Evolutionary conservation across 2,329 filamentous ascomycete species (phyloP).

Genomic region (Hymenoscyphus repandus): DNA sequence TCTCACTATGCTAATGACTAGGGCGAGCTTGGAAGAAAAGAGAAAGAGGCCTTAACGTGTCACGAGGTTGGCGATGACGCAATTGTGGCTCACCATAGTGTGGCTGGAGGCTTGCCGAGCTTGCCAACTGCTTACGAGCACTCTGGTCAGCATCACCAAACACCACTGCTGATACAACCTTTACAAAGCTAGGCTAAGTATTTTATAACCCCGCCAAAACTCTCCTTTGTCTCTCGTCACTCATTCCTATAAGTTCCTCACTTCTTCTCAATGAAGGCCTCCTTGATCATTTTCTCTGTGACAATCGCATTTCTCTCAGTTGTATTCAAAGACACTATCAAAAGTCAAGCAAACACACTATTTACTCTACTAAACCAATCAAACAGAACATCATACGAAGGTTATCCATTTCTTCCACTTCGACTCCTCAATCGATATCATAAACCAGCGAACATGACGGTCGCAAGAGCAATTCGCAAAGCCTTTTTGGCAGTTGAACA

Average conservation of each 20-base stretch:
- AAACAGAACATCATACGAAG: constrained; percentile 14
- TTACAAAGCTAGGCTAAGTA: too few relatives aligned
- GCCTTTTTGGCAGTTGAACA: constrained; percentile 82
- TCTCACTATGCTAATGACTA: too few relatives aligned
- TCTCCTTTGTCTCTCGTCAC: constrained; percentile 16
- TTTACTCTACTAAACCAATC: constrained; percentile 13
- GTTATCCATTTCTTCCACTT: constrained; percentile 18
- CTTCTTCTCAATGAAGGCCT: constrained; percentile 24
- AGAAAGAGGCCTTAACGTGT: too few relatives aligned
- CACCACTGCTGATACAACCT: background rate
- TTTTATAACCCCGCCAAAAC: too few relatives aligned
- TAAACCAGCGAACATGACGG: constrained; percentile 48
- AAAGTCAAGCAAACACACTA: constrained; percentile 14
- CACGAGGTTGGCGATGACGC: background rate
- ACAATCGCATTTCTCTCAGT: constrained; percentile 25
- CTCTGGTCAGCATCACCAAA: background rate
- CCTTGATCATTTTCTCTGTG: constrained; percentile 24
- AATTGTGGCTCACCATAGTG: too few relatives aligned
- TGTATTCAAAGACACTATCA: constrained; percentile 23
- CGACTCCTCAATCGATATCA: constrained; percentile 14
- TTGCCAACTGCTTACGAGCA: background rate
- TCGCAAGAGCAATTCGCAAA: constrained; percentile 72
- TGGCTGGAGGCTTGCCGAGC: background rate
- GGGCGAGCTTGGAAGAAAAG: too few relatives aligned
- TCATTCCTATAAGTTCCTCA: constrained; percentile 16